Evolutionary conservation across 305 asterid species (phyloP), one percentile per base, ranked within the genome.

Genomic region (Fraxinus angustifolia): DNA sequence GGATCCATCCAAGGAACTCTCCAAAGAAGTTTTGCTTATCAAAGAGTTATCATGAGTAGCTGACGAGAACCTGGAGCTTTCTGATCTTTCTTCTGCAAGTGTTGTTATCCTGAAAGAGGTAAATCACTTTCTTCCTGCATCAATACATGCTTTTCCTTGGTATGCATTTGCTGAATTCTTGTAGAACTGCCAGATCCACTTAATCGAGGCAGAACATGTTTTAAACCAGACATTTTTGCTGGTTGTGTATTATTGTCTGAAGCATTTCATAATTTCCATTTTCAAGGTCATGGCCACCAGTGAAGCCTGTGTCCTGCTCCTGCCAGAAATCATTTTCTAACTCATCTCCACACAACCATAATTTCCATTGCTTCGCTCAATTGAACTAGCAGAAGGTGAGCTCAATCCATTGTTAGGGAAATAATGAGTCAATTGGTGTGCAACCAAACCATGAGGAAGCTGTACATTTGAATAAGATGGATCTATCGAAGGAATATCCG

Each of bases 1-100:
- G 58, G 92, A 89, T 53, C 94, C 98, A 62, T 94, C 97, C 98
- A 97, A 96, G 74, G 97, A 96, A 90, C 97, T 89, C 88, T 96
- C 97, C 6, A 97, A 94, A 81, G 98, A 92, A 42, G 97, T 88
- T 88, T 90, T 92, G 81, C 97, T 94, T 87, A 95, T 91, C 73
- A 90, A 72, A 36, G 99, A 87, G 88, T 85, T 93, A 84, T 92
- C 88, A 73, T 87, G 95, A 83, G 96, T 84, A 81, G 94, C 90
- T 78, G 95, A 91, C 60, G 97, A 92, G 85, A 89, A 86, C 86
- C 96, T 92, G 70, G 97, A 94, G 84, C 95, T 96, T 17, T 83
- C 85, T 50, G 91, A 82, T 88, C 97, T 91, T 83, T 96, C 98
- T 82, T 96, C 98, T n/a, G 89, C 87, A 82, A 78, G 85, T 87